Evolutionary conservation across 352 stramenopile species (phyloP).

Genomic region (Phytophthora citricola): DNA sequence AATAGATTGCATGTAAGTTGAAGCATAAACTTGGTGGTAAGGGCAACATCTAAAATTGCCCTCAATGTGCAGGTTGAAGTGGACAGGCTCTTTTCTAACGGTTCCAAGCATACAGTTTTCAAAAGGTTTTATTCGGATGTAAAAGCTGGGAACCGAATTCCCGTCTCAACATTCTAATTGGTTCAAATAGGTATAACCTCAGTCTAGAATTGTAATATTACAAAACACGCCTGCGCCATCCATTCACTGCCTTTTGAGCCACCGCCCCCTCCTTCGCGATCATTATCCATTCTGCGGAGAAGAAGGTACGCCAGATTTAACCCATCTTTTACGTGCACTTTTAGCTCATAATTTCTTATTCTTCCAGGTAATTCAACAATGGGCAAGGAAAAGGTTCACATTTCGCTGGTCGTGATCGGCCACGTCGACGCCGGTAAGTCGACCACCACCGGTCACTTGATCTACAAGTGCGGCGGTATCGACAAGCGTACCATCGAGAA

Average conservation of each 20-base stretch:
- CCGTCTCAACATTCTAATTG: conserved; percentile 16
- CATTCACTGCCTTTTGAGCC: conserved; percentile 25
- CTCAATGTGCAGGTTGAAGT: conserved; percentile 23
- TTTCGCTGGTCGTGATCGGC: conserved; percentile 96
- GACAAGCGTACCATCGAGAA: conserved; percentile 99
- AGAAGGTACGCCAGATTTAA: conserved; percentile 34
- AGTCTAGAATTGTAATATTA: conserved; percentile 29
- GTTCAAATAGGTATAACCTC: conserved; percentile 29
- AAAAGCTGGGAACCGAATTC: background rate
- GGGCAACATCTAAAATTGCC: background rate
- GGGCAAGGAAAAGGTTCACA: conserved; percentile 83
- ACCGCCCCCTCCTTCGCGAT: conserved; percentile 25
- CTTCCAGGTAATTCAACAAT: conserved; percentile 37
- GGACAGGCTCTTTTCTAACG: conserved; percentile 6
- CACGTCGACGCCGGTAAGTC: conserved; percentile 99
- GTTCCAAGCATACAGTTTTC: conserved; percentile 9
- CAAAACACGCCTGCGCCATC: conserved; percentile 40
- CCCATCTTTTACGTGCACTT: too few species aligned
- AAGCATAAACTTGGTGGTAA: background rate
- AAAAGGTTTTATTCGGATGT: conserved; percentile 36
- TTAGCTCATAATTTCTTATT: too few species aligned
- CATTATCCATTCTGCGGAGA: conserved; percentile 58
- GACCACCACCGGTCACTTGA: conserved; percentile 98
- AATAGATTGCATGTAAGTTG: background rate
- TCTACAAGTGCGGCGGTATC: conserved; percentile 99